Evolutionary conservation across 1,139 yeast genomes (phyloP), one percentile per base, ranked within the genome.

Genomic region (Pichia sp.): DNA sequence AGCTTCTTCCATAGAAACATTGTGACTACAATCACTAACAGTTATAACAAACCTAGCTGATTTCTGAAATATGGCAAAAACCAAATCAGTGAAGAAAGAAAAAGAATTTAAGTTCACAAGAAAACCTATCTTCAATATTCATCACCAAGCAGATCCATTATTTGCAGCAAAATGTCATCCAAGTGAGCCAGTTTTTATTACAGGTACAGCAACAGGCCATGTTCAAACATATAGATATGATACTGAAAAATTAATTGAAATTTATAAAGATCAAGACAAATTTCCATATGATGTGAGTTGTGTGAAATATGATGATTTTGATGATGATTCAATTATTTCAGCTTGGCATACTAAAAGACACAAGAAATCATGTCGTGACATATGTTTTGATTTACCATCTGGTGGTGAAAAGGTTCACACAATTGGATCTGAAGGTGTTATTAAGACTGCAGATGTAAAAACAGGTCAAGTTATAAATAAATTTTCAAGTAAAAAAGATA

Each of bases 301-400:
- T 27, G 42, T 47, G 3, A 48, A 52, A 18, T 45, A 48, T 16
- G 51, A 50, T 26, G 54, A 54, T 35, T 51, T 50, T 35, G 63
- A 64, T 35, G 76, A 74, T 54, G 64, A 58, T 32, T 50, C 56
- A n/a, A 48, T 66, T 18, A 61, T 64, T 4, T 62, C 78, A 3
- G 65, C 64, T 37, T 92, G 97, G 97, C 77, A 83, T 50, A 89
- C 97, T 0, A 86, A 80, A 60, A 76, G 97, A 60, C 97, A 92
- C 63, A 88, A 88, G 65, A 92, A 90, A 1, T 85, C 96, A 52
- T 87, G 95, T 54, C 69, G 98, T 40, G 80, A 85, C 8, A 69
- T 88, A 7, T 69, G 78, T 16, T 84, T 87, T 63, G 90, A 85
- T 53, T 76, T 79, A 15, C 47, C 51, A n/a, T 47, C 53, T 1